These are phyloP conservation scores for Trypanosoma mega DNA, from an alignment of 208 protist genomes.

Conservation along the genomic window DNA sequence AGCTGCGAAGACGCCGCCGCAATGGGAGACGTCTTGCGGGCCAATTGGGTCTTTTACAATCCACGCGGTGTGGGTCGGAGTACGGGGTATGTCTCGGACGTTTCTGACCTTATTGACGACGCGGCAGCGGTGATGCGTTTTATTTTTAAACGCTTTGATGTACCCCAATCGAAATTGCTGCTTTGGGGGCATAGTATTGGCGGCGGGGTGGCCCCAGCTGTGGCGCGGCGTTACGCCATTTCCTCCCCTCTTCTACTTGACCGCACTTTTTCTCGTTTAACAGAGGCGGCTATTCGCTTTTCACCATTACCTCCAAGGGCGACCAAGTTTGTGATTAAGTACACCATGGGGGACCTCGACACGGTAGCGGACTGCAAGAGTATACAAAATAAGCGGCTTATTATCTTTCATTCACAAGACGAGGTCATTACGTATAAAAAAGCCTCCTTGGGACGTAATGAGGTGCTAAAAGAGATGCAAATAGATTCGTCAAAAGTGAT, in stretches of 20 bases:
- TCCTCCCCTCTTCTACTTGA: slow-evolving; percentile 59
- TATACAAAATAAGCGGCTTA: slow-evolving; percentile 54
- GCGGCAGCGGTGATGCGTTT: slow-evolving; percentile 38
- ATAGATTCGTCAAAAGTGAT: background rate
- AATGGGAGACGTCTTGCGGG: slow-evolving; percentile 39
- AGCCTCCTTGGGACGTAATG: slow-evolving; percentile 40
- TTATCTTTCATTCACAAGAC: slow-evolving; percentile 65
- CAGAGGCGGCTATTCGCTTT: slow-evolving; percentile 63
- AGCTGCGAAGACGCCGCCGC: slow-evolving; percentile 30
- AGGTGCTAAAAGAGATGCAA: background rate
- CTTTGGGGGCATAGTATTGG: slow-evolving; percentile 87
- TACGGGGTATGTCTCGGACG: slow-evolving; percentile 45
- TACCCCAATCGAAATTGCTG: slow-evolving; percentile 39
- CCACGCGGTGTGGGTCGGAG: slow-evolving; percentile 72
- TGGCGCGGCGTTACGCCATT: slow-evolving; percentile 35
- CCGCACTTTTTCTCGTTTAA: slow-evolving; percentile 72
- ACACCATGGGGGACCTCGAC: slow-evolving; percentile 58
- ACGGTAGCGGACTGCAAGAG: slow-evolving; percentile 37
- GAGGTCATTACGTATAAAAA: slow-evolving; percentile 61
- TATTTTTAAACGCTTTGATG: slow-evolving; percentile 34
- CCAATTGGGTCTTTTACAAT: slow-evolving; percentile 80
- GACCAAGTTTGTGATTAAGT: slow-evolving; percentile 40
- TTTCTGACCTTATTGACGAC: slow-evolving; percentile 67
- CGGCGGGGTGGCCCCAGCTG: slow-evolving; percentile 50
- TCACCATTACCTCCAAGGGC: slow-evolving; percentile 45